phyloP scores from a whole-genome alignment of 2,329 filamentous ascomycete genomes.

The Cercospora brassicicola region DNA sequence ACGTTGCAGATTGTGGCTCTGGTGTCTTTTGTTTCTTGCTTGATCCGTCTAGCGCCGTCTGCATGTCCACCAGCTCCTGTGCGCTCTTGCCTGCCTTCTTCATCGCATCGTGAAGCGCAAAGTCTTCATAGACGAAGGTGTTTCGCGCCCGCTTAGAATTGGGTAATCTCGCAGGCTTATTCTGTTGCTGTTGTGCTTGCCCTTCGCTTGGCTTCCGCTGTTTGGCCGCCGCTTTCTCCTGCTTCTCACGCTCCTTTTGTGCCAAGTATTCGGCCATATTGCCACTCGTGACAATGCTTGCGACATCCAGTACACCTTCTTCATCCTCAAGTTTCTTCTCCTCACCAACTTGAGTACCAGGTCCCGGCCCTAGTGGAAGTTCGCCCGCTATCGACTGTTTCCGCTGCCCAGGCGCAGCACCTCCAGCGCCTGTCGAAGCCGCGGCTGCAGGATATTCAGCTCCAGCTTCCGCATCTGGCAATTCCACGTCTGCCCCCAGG shows the following conservation, averaged over 20 bases:
- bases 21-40: slow-evolving; percentile 45
- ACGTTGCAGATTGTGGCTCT: slow-evolving; percentile 35
- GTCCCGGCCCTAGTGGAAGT: slow-evolving; percentile 55
- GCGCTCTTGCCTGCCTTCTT: slow-evolving; percentile 52
- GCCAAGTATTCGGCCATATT: slow-evolving; percentile 75
- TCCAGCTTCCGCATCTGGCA: slow-evolving; percentile 52
- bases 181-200: slow-evolving; percentile 50
- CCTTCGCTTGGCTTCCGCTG: slow-evolving; percentile 51
- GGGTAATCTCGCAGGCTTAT: slow-evolving; percentile 62
- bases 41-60: slow-evolving; percentile 52
- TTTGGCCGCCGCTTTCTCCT: slow-evolving; percentile 60
- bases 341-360: slow-evolving; percentile 57
- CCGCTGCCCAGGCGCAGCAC: slow-evolving; percentile 46
- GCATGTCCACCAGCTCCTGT: slow-evolving; percentile 52
- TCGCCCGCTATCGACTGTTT: slow-evolving; percentile 45
- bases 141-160: slow-evolving; percentile 71
- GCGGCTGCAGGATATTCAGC: slow-evolving; percentile 56
- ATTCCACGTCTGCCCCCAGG: slow-evolving; percentile 54
- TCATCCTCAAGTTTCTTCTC: slow-evolving; percentile 55
- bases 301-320: slow-evolving; percentile 79
- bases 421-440: slow-evolving; percentile 56
- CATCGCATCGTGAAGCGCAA: slow-evolving; percentile 55
- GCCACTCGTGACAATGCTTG: slow-evolving; percentile 78
- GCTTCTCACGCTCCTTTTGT: slow-evolving; percentile 78
- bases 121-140: slow-evolving; percentile 73